These are phyloP conservation scores for Globisporangium parvum DNA, from an alignment of 352 stramenopile species.

Conservation along the genomic window DNA sequence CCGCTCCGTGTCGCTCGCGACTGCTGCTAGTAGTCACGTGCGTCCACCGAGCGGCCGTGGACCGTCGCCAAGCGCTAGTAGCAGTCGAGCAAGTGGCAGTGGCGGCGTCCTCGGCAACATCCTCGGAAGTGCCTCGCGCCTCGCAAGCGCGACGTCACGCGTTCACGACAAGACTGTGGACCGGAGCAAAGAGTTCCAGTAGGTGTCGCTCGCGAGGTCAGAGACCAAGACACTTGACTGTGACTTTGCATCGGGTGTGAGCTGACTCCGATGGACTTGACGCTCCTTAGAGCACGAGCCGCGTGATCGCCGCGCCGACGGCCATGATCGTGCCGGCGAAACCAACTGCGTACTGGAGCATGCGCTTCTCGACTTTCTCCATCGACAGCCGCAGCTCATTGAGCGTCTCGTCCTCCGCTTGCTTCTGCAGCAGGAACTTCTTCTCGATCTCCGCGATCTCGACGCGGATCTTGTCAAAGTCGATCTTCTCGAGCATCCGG, in stretches of 20 bases:
- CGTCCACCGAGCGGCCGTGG: slow-evolving; percentile 6
- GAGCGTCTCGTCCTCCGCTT: slow-evolving; percentile 82
- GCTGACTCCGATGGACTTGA: too few relatives aligned
- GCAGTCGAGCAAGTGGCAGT: slow-evolving; percentile 7
- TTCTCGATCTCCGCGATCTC: slow-evolving; percentile 86
- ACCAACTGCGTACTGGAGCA: slow-evolving; percentile 84
- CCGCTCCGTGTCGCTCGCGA: slow-evolving; percentile 8
- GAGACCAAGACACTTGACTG: too few relatives aligned
- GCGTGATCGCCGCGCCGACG: slow-evolving; percentile 67
- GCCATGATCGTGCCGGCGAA: slow-evolving; percentile 87
- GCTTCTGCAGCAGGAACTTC: slow-evolving; percentile 87
- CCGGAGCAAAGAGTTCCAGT: slow-evolving; percentile 33
- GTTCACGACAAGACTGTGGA: slow-evolving; percentile 45
- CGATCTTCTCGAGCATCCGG: slow-evolving; percentile 87
- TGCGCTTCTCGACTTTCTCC: slow-evolving; percentile 87
- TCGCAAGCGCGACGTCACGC: slow-evolving; percentile 60
- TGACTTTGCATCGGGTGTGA: too few relatives aligned
- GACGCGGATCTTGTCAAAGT: slow-evolving; percentile 87
- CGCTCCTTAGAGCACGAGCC: slow-evolving; percentile 52
- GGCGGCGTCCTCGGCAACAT: slow-evolving; percentile 54
- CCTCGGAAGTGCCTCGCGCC: slow-evolving; percentile 52
- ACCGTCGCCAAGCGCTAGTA: neutral
- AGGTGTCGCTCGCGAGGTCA: neutral
- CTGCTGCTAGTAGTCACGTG: slow-evolving; percentile 1
- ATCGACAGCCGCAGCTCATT: slow-evolving; percentile 84